A percentile compares a stretch with the other conserved stretches of the same genome.
Conservation (phyloP, 495 filamentous ascomycete genomes). For the Platismatia glauca region DNA sequence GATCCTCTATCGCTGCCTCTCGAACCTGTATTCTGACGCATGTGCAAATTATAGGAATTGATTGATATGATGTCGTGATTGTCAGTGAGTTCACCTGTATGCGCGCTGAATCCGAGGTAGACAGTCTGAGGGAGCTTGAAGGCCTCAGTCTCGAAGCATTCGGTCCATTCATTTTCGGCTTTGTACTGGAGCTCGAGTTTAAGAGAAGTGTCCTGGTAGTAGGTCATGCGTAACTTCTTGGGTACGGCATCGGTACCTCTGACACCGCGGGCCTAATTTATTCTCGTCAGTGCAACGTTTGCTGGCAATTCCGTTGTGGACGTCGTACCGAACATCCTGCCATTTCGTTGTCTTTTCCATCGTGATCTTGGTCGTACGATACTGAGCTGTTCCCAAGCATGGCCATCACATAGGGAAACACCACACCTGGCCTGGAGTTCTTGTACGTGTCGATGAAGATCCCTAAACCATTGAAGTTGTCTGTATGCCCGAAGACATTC, state of each 20-base stretch:
- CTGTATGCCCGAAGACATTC: slow-evolving; percentile 78
- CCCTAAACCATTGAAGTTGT: slow-evolving; percentile 89
- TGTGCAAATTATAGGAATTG: slow-evolving; percentile 81
- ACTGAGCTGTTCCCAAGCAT: slow-evolving; percentile 92
- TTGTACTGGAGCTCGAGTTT: slow-evolving; percentile 93
- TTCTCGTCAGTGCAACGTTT: slow-evolving; percentile 7
- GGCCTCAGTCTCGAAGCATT: slow-evolving; percentile 72
- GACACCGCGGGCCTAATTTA: slow-evolving; percentile 68
- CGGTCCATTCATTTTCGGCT: slow-evolving; percentile 72
- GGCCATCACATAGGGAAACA: slow-evolving; percentile 98
- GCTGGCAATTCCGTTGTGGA: not conserved
- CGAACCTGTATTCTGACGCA: slow-evolving; percentile 32
- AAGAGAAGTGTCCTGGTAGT: slow-evolving; percentile 92
- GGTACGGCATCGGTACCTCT: slow-evolving; percentile 56
- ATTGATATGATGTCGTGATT: slow-evolving; percentile 96
- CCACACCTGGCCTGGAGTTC: slow-evolving; percentile 91
- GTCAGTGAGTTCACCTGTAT: slow-evolving; percentile 93
- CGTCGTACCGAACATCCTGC: slow-evolving; percentile 79
- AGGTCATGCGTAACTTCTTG: slow-evolving; percentile 81
- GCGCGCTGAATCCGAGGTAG: slow-evolving; percentile 91
- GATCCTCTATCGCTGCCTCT: slow-evolving; percentile 32
- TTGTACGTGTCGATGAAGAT: slow-evolving; percentile 99
- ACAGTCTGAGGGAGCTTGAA: slow-evolving; percentile 80
- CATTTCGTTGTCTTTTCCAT: slow-evolving; percentile 87
- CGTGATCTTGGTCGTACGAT: slow-evolving; percentile 84